Evolutionary conservation across 495 filamentous ascomycete genomes (phyloP), one percentile per base, ranked within the genome.

Genomic region (Annulohypoxylon bovei): DNA sequence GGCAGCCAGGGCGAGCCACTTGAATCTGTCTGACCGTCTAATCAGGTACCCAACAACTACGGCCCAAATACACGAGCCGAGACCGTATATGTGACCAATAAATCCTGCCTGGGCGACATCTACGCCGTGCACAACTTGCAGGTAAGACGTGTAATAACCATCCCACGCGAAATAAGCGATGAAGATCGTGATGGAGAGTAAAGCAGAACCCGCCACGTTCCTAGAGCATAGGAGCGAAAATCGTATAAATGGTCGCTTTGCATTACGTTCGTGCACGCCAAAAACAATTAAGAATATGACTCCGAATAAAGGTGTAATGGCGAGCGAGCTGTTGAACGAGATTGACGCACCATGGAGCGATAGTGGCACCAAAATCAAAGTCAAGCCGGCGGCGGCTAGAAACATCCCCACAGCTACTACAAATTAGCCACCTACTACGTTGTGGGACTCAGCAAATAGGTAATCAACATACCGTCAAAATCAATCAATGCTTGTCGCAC

Each of bases 111-210:
- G 62, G 3, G 80, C 81, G 56, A 89, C 67, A 70, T 68, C 80
- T 4, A 93, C 83, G 46, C 82, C 76, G 76, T 89, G 86, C 52
- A 93, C 92, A n/a, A 92, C 89, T 78, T 91, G 88, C 4, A 92
- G 80, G 79, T 89, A 93, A 30, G 87, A 88, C 63, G 78, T 81
- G 80, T 90, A 91, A 77, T 88, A 90, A 44, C 81, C 80, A 73
- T 90, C 85, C 89, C 89, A 93, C 70, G 85, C 87, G 76, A 87
- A 89, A 78, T 87, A 91, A 44, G 83, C 86, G 77, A 93, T 79
- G 67, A 88, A 90, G 7, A 90, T 69, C 4, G 81, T 70, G 4
- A 79, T 81, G 5, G 86, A 79, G 6, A 90, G 77, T 16, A 88
- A 54, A 63, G 84, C 89, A n/a, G 89, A 87, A 22, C 88, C 88